Percentiles rank a stretch among this genome's conserved stretches.
Evolutionary conservation across 768 basidiomycete species (phyloP).

Genomic region (Tremella mesenterica): DNA sequence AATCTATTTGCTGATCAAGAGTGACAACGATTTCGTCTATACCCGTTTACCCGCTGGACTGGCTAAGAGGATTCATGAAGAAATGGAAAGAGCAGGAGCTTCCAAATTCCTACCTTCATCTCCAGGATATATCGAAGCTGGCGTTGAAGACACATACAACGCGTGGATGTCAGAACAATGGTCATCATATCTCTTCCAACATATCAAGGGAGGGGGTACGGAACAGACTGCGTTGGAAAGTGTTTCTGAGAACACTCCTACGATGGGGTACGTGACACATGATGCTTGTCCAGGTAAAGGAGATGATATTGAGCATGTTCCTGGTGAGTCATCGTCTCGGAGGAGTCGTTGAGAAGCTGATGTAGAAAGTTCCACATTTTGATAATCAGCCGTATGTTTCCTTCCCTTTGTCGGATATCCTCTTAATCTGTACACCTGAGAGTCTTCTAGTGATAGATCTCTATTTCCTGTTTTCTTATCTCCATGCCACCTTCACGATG

Average conservation of each 20-base stretch:
- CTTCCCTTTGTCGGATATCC: not conserved
- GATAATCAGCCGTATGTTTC: not conserved
- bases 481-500: too few relatives aligned
- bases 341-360: not conserved
- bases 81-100: constrained; percentile 34
- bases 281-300: constrained; percentile 32
- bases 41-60: constrained; percentile 25
- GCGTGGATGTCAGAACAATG: constrained; percentile 20
- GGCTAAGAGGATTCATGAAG: constrained; percentile 18
- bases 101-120: constrained; percentile 16
- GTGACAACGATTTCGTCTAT: constrained; percentile 24
- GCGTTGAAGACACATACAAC: constrained; percentile 11
- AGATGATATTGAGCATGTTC: constrained; percentile 41
- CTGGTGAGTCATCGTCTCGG: constrained; percentile 22
- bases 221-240: constrained; percentile 7
- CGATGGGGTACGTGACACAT: constrained; percentile 29
- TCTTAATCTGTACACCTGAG: too few relatives aligned
- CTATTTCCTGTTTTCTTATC: too few relatives aligned
- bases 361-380: not conserved
- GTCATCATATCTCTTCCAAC: constrained; percentile 13
- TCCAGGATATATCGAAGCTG: constrained; percentile 9
- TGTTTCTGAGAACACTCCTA: constrained; percentile 10
- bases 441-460: too few relatives aligned
- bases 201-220: not conserved
- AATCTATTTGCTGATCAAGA: constrained; percentile 10